Evolutionary conservation across 2,329 filamentous ascomycete genomes (phyloP).

Genomic region (Hypoxylon sp.): DNA sequence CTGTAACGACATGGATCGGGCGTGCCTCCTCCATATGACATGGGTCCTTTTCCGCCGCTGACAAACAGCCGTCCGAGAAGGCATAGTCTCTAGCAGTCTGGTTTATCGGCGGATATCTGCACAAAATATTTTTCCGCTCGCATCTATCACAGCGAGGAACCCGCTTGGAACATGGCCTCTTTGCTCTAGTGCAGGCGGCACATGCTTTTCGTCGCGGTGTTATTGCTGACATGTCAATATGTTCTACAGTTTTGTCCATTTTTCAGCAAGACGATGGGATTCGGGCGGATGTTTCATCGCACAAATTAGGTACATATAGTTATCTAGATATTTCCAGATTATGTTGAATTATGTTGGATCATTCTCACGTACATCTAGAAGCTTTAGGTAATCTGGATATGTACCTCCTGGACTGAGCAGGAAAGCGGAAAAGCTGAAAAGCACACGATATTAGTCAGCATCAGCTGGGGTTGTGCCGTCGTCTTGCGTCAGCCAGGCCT

Average conservation of each 20-base stretch:
- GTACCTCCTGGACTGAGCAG: background rate
- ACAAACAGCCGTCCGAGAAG: conserved; percentile 1
- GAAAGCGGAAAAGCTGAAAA: background rate
- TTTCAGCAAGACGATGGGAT: background rate
- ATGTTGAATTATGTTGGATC: background rate
- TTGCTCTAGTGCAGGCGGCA: conserved; percentile 30
- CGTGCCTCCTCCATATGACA: background rate
- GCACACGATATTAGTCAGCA: conserved; percentile 4
- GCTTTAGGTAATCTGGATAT: background rate
- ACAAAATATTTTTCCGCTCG: conserved; percentile 21
- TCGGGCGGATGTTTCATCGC: conserved; percentile 4
- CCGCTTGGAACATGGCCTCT: conserved; percentile 30
- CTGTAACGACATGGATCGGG: conserved; percentile 18
- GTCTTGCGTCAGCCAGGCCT: background rate
- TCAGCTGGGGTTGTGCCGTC: background rate
- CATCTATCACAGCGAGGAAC: conserved; percentile 23
- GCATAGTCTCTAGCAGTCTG: conserved; percentile 31
- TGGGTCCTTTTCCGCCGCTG: background rate
- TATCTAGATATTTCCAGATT: background rate
- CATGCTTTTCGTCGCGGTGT: conserved; percentile 22
- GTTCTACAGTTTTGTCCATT: background rate
- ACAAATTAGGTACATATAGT: background rate
- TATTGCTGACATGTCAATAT: conserved; percentile 2
- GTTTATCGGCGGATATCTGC: conserved; percentile 27
- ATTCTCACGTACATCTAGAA: background rate